Evolutionary conservation across 495 filamentous ascomycete genomes (phyloP), one percentile per base, ranked within the genome.

Genomic region (Podospora fimiseda): DNA sequence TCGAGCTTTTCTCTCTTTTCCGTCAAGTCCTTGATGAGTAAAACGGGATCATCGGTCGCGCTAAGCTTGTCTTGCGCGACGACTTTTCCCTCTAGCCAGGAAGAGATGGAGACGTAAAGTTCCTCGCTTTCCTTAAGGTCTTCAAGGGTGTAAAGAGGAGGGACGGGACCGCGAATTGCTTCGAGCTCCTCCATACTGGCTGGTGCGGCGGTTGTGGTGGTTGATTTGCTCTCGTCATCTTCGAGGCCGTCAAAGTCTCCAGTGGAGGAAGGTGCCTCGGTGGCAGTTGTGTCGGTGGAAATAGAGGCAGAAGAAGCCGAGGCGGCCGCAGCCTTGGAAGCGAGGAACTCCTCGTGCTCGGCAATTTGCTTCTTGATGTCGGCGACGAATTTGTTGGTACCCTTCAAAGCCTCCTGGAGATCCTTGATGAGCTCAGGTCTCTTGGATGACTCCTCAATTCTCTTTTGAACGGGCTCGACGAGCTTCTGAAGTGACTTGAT

Each of bases 41-140:
- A 68, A 6, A 81, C 82, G 0, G 89, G 86, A 51, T 93, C 84
- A 27, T 87, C 85, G 5, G 82, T 82, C 18, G 70, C 70, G 19
- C 76, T 73, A 13, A 91, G 79, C 60, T 80, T 80, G 27, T 86
- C 83, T 60, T 94, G 89, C 45, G 71, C 65, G 0, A 72, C 71
- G n/a, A 85, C 65, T 60, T 85, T 82, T 62, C 81, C 74, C 39
- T 81, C 77, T 18, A 94, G 70, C 90, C 89, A 95, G n/a, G 66
- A 57, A 8, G 67, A 55, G 24, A 77, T 72, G 14, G 69, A 62
- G 11, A 69, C 66, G 47, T 78, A 74, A 11, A 73, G 63, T 11
- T 73, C 65, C 58, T 76, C 70, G 22, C 83, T 67, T 30, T 74
- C 67, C 48, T 75, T 70, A 8, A 91, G 72, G 60, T 95, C 89